These are phyloP conservation scores for Solanum verrucosum DNA, from an alignment of 257 asterid genomes.

Conservation along the genomic window DNA sequence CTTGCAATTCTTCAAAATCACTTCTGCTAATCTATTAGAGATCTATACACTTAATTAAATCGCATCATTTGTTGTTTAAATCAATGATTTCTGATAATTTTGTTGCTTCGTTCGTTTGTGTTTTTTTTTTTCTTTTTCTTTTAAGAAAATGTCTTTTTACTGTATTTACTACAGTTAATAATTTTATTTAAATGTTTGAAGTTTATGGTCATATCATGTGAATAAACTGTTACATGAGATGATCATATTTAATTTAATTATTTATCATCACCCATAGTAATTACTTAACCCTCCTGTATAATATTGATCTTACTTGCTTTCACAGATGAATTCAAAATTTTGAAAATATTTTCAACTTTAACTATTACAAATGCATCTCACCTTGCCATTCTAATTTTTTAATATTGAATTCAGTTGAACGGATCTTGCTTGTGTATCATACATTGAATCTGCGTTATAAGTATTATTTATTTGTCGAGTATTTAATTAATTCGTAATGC, in stretches of 20 bases:
- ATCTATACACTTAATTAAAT: background rate
- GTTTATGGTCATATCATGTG: background rate
- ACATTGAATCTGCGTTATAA: too few relatives aligned
- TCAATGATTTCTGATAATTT: background rate
- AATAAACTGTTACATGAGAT: background rate
- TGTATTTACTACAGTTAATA: too few relatives aligned
- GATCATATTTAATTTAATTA: background rate
- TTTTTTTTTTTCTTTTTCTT: background rate
- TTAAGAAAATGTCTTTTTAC: background rate
- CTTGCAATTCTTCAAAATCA: background rate
- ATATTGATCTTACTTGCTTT: background rate
- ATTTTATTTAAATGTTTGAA: background rate
- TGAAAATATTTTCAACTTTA: background rate
- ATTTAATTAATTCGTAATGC: too few relatives aligned
- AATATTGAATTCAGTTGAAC: background rate
- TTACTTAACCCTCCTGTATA: background rate
- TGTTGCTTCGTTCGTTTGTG: background rate
- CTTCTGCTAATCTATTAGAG: background rate
- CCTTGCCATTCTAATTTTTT: background rate
- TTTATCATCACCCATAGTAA: background rate
- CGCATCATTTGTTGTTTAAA: background rate
- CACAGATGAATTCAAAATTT: background rate
- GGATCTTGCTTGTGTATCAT: too few relatives aligned
- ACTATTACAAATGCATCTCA: background rate
- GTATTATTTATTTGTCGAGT: too few relatives aligned